Evolutionary conservation across 192 early-diverging fungal species (phyloP), one percentile per base, ranked within the genome.

Genomic region (Backusella mclennaniae): DNA sequence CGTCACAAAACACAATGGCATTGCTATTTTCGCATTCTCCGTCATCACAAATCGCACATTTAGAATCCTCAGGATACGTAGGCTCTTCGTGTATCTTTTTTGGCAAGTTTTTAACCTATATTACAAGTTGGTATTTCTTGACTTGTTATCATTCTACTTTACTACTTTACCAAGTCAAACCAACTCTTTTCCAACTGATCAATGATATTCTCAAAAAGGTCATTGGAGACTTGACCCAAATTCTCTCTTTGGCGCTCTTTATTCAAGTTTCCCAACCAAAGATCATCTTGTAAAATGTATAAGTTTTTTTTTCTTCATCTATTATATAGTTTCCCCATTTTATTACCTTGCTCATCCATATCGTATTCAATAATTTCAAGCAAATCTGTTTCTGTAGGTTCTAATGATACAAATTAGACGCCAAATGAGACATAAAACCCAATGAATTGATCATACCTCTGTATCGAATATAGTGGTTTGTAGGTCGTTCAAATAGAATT

Each of bases 21-120:
- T 99, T 99, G 80, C 93, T 93, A 81, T 99, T 99, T 85, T 99
- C 98, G 84, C 95, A 94, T 86, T 99, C 98, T n/a, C 95, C 95
- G 76, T 98, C 96, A 75, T 97, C 96, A 84, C 98, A 99, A 21
- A 99, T 93, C 2, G 94, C 94, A 75, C 98, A 99, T 6, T 89
- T 88, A 0, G 92, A 89, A 75, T 99, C 97, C 44, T 97, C 95
- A 19, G 89, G 88, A 68, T 91, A 77, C 49, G 79, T 79, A 73
- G 85, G 87, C 72, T 85, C 86, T 59, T 82, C 89, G 59, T 85
- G 79, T 9, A 86, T 83, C 11, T 88, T 79, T 52, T 93, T 93
- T 23, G 95, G 94, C 33, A 93, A 85, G 71, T 94, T 92, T 84
- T 96, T 96, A 49, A 90, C 90, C 91, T 91, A 71, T 23, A 33